Evolutionary conservation across 2,329 filamentous ascomycete species (phyloP).

Genomic region (Calonectria henricotiae): DNA sequence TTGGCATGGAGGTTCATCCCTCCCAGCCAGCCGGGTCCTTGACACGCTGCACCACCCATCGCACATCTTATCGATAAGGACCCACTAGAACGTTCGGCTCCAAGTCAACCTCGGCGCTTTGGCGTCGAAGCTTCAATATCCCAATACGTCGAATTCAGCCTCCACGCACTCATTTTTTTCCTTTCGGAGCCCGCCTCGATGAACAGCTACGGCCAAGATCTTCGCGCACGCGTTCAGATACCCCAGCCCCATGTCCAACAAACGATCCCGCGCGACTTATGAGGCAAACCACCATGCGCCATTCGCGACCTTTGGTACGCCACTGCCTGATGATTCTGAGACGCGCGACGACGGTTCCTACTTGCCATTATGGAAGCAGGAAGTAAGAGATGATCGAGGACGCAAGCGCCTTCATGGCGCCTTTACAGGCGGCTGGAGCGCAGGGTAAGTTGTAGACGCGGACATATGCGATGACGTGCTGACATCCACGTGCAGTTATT

Average conservation of each 20-base stretch:
- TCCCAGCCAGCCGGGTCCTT: slow-evolving; percentile 13
- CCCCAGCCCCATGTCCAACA: slow-evolving; percentile 76
- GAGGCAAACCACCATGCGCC: slow-evolving; percentile 84
- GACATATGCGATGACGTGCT: slow-evolving; percentile 29
- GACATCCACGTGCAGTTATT: slow-evolving; percentile 76
- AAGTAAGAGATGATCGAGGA: slow-evolving; percentile 93
- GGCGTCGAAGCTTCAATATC: slow-evolving; percentile 26
- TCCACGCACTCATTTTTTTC: background rate
- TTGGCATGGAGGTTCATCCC: slow-evolving; percentile 3
- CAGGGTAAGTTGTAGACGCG: slow-evolving; percentile 77
- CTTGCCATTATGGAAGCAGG: slow-evolving; percentile 98
- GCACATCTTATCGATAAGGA: slow-evolving; percentile 35
- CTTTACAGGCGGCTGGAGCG: slow-evolving; percentile 97
- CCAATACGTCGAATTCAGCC: background rate
- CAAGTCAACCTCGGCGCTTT: slow-evolving; percentile 16
- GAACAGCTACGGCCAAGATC: slow-evolving; percentile 15
- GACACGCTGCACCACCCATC: background rate
- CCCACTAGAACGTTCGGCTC: slow-evolving; percentile 21
- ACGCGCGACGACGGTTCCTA: slow-evolving; percentile 92
- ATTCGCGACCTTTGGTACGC: slow-evolving; percentile 87
- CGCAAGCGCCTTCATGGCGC: slow-evolving; percentile 94
- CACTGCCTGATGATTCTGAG: slow-evolving; percentile 85
- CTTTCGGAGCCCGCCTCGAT: slow-evolving; percentile 26
- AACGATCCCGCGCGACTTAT: slow-evolving; percentile 84
- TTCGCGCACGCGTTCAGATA: slow-evolving; percentile 31